Base-by-base conservation (phyloP, 805 yeast species). In the Teunomyces cretensis region DNA sequence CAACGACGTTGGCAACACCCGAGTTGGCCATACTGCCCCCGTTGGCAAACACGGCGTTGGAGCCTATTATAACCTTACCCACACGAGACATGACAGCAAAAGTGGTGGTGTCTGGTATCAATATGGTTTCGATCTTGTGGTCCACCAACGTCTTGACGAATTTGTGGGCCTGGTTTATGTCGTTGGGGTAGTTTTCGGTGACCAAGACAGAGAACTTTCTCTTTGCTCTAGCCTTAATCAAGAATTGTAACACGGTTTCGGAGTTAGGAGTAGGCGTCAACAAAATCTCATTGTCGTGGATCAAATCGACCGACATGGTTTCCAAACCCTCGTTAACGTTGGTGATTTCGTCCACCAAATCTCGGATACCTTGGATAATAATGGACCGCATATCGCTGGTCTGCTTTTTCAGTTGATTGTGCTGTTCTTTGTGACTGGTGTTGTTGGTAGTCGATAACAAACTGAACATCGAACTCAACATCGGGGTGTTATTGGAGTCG, bases 1-100 rank as follows among this genome's bases (percentile, higher is more conserved):
- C 96, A 54, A 95, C 91, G 9, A 90, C 97, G 40, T 90, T 79
- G 24, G 96, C 87, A 24, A 88, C 96, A 43, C 99, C 99, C 1
- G 96, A 81, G 19, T 86, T 81, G 2, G 96, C 81, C 40, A 89
- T 80, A 53, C 96, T 86, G 9, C 98, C 97, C 48, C 99, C 99
- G 60, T 94, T 94, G 43, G 96, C 96, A 62, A 94, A 86, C 4
- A 94, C 97, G 0, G 96, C 82, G 49, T 87, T 79, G 4, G 98
- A 86, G 31, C 98, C 97, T 43, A 95, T 80, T 47, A 94, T 81
- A 26, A 94, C 99, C 64, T 95, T 95, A 36, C 97, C 97, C 4
- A 94, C 98, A 52, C 97, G 76, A 31, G 97, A 87, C 98, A 94
- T 94, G 39, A 94, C 89, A 0, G 99, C 97, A 65, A 85, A 89